Base-by-base conservation (phyloP, 2,329 filamentous ascomycete species). In the Diaporthe sp. region DNA sequence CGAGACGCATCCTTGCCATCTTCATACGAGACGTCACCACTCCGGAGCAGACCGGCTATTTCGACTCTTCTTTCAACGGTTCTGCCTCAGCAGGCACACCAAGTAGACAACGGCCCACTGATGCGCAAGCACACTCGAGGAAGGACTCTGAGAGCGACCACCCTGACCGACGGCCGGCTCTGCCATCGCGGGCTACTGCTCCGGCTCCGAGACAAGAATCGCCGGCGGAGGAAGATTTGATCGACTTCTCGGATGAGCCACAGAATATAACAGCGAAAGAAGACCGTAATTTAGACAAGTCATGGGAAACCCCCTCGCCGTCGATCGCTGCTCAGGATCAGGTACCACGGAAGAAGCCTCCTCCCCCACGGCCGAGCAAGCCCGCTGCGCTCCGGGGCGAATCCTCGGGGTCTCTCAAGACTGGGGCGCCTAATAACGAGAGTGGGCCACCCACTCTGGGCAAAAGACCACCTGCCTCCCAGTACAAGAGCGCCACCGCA, bases 1-100 rank as follows among this genome's bases (percentile, higher is more conserved):
- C 96, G 0, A 94, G 94, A 0, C 91, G 94, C 37, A 92, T 99
- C 2, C 86, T 95, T 39, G 97, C 92, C 0, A 91, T 99, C 9
- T 98, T 98, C 82, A 98, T 99, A 77, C 91, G 97, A 72, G 97
- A 99, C 82, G 94, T 99, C 30, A 99, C 97, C 0, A 98, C 95
- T 0, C 90, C 93, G 0, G 89, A 94, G 50, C 87, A 86, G 61
- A 87, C 91, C 17, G 91, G 90, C 0, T 98, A 97, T 81, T 98
- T 98, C 80, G 94, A 97, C 77, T 88, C 91, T 1, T 82, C 84
- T 0, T 85, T 86, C 69, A 81, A 83, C 15, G 70, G 80, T 13
- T 65, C 66, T 76, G 1, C 79, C 78, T 5, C 79, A 76, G 32
- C 42, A 82, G 79, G 59, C 71, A 78, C 30, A 77, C 80, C n/a